Evolutionary conservation across 805 yeast species (phyloP), one percentile per base, ranked within the genome.

Genomic region (Blastobotrys peoriensis): DNA sequence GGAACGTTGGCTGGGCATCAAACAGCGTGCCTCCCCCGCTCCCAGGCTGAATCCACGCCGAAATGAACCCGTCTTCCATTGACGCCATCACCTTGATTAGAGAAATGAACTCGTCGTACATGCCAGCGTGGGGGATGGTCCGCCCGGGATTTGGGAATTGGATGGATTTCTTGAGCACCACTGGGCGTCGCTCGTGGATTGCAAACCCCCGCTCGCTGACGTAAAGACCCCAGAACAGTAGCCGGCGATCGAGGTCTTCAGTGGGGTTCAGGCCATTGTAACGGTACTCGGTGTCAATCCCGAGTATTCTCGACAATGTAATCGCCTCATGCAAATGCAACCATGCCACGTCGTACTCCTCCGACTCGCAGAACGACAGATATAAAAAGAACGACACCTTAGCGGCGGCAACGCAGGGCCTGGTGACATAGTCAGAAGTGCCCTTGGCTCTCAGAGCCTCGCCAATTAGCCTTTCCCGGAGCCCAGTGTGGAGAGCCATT

Each of bases 201-300:
- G 47, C 30, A 30, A 44, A 44, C 27, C 47, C 47, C 8, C 47
- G 41, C 27, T 44, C 47, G 17, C 40, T 40, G 13, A 44, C 47
- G 39, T 18, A 44, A 15, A 44, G 44, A 20, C 43, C 44, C 47
- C 47, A 44, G 33, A n/a, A 44, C 13, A 44, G 35, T 8, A 44
- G 16, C 5, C 47, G 43, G 3, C 40, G 44, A 15, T 33, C 38
- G 4, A 44, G 23, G 16, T 41, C 44, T 18, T 39, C 40, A 3
- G 10, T 6, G 9, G 25, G 34, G 18, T 33, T 10, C 19, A 40
- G 35, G 3, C 33, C 38, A 8, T 41, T 16, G 22, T 44, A 44
- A 16, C 36, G 21, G 6, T 22, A 16, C 33, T 44, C 47, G 5
- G 17, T 15, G 33, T 44, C 47, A n/a, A 44, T 13, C 17, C 40